Base-by-base conservation (phyloP, 768 basidiomycete genomes). In the Flagelloscypha sp. region DNA sequence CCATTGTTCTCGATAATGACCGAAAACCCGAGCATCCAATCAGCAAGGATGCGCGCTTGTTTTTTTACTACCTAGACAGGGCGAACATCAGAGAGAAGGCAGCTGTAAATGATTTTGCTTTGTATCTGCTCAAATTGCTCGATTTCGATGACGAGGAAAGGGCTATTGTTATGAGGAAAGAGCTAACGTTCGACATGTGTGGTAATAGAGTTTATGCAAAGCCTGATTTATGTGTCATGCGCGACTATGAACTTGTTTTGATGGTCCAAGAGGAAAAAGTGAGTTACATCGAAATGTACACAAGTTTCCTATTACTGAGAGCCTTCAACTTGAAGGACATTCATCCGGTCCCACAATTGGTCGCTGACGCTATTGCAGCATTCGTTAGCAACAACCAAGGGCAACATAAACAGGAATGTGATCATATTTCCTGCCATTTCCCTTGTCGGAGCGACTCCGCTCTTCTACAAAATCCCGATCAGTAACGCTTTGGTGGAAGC, bases 381-480 rank as follows among this genome's bases (percentile, higher is more conserved):
- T 58, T 50, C 43, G 41, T 46, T 34, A 44, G 48, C 27, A 59
- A 54, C 45, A 53, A 56, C 38, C 24, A 27, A 16, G 34, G 30
- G 16, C 46, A 46, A 12, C 34, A 21, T 10, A 18, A 24, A 4
- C 22, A 21, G 13, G 44, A 39, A 38, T 6, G 22, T 10, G 27
- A 59, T 56, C 55, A 52, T 43, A 18, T 55, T 62, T 20, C 55
- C 60, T 20, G 51, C 49, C 36, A 58, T 66, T 43, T 50, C 45
- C 17, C 57, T 65, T 57, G 22, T 42, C 12, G 54, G 61, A 24
- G 60, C 57, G 19, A 43, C 27, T 12, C 62, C 60, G 20, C 49
- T 47, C 15, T 63, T 63, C 44, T 62, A 61, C 40, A 40, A 57
- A n/a, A 46, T 62, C 19, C 50, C 53, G 4, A 52, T 63, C 38